Base-by-base conservation (phyloP, 2,329 filamentous ascomycete genomes). In the Paracoccidioides brasiliensis region DNA sequence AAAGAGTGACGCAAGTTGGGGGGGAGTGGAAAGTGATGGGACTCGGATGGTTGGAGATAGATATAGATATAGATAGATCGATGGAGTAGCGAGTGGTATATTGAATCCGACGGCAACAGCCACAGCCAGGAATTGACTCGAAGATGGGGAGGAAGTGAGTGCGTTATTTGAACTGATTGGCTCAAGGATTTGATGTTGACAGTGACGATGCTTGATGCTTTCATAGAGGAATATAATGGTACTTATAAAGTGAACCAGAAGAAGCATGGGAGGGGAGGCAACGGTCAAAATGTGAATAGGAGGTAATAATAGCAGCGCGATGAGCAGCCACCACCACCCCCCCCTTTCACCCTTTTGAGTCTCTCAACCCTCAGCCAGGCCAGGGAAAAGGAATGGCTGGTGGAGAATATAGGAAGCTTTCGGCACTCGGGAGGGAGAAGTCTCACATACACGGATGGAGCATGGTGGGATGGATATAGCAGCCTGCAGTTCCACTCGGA, bases 381-480 rank as follows among this genome's bases (percentile, higher is more conserved):
- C 28, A 33, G 28, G 33, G 45, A 48, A 30, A n/a, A 48, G 28
- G 15, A 15, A n/a, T 12, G 60, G 50, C 55, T 32, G 56, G 74
- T 72, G 59, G 74, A 75, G 62, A 71, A 60, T 57, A 56, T 57
- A 58, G 58, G 57, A 53, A 41, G 28, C 42, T 28, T 42, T 54
- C 52, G 52, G 52, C 52, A 40, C 38, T 54, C 30, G 22, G 32
- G 15, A 15, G 5, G n/a, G 32, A 15, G 15, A 14, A 44, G 52
- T 54, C 52, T 46, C 54, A 57, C 55, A 45, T 57, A 55, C 49
- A 58, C 48, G 55, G 37, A 38, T 57, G 49, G 56, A 55, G 50
- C 41, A 49, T 56, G 38, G 56, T 43, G 57, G 53, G 56, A 48
- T 49, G 49, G 52, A 55, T 56, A 51, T 51, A 51, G 40, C 45